A percentile compares a stretch with the other conserved stretches of the same genome.
Evolutionary conservation across 257 asterid genomes (phyloP).

Genomic region (Plantago major): DNA sequence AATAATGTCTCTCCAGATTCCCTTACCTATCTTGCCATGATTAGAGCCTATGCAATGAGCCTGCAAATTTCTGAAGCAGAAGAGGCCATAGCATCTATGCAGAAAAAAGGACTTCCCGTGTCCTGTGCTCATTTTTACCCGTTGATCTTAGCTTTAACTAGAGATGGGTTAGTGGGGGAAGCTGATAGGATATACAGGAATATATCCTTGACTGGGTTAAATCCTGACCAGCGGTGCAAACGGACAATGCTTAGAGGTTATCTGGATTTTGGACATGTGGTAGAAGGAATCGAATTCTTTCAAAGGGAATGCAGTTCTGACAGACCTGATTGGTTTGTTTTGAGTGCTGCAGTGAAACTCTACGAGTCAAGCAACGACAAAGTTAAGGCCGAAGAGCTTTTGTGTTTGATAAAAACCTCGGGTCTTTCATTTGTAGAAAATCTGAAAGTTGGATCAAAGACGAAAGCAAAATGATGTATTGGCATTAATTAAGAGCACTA

Average conservation of each 20-base stretch:
- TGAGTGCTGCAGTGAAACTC: conserved; percentile 72
- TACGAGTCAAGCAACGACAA: conserved; percentile 48
- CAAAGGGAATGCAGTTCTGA: conserved; percentile 43
- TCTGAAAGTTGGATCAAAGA: conserved; percentile 57
- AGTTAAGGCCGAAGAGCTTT: conserved; percentile 38
- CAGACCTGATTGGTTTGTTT: conserved; percentile 52
- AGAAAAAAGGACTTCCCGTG: conserved; percentile 50
- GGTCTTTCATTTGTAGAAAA: conserved; percentile 48
- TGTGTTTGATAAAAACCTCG: conserved; percentile 32
- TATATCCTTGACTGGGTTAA: conserved; percentile 32
- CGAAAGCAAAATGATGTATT: conserved; percentile 10
- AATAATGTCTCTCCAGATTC: conserved; percentile 53
- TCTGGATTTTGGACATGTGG: conserved; percentile 54
- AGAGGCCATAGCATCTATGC: conserved; percentile 49
- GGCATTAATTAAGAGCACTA: neutral
- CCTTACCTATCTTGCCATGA: conserved; percentile 55
- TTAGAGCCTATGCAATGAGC: conserved; percentile 52
- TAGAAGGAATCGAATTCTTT: conserved; percentile 59
- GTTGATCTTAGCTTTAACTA: conserved; percentile 47
- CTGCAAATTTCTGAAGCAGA: conserved; percentile 53
- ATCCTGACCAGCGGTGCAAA: conserved; percentile 50
- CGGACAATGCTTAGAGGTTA: conserved; percentile 67
- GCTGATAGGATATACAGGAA: conserved; percentile 51
- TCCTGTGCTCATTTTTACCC: conserved; percentile 61
- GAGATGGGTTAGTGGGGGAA: conserved; percentile 51